phyloP scores from a whole-genome alignment of 306 rosid species.

The Myrica gale region DNA sequence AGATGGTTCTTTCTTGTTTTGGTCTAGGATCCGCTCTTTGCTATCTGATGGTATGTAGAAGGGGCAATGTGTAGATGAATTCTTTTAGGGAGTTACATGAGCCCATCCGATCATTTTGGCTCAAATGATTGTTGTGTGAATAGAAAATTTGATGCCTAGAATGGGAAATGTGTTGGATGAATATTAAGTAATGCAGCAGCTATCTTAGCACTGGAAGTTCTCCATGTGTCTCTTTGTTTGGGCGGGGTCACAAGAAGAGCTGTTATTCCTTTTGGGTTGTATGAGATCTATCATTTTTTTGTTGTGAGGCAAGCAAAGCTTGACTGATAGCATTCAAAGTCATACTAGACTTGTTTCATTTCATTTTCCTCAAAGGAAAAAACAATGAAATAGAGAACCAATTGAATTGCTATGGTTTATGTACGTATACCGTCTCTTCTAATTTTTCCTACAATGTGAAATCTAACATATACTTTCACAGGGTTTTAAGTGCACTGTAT shows the following conservation, averaged over 20 bases:
- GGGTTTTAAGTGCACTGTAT: background rate
- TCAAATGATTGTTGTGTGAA: no score
- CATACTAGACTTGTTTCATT: background rate
- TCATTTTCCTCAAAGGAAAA: background rate
- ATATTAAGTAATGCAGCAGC: background rate
- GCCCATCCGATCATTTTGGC: no score
- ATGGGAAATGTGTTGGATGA: background rate
- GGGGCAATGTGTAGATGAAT: no score
- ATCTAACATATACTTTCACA: background rate
- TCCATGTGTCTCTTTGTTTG: background rate
- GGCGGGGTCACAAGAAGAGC: background rate
- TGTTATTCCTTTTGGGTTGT: background rate
- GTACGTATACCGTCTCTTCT: background rate
- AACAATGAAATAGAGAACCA: no score
- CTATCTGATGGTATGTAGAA: background rate
- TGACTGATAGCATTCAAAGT: background rate
- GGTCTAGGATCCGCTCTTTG: background rate
- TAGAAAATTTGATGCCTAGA: no score
- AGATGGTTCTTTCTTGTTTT: background rate
- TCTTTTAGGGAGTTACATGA: no score
- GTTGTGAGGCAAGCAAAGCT: background rate
- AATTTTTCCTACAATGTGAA: background rate
- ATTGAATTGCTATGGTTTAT: no score
- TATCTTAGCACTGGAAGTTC: background rate
- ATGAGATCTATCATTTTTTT: background rate